Evolutionary conservation across 2,329 filamentous ascomycete genomes (phyloP).

Genomic region (Neobulgaria alba): DNA sequence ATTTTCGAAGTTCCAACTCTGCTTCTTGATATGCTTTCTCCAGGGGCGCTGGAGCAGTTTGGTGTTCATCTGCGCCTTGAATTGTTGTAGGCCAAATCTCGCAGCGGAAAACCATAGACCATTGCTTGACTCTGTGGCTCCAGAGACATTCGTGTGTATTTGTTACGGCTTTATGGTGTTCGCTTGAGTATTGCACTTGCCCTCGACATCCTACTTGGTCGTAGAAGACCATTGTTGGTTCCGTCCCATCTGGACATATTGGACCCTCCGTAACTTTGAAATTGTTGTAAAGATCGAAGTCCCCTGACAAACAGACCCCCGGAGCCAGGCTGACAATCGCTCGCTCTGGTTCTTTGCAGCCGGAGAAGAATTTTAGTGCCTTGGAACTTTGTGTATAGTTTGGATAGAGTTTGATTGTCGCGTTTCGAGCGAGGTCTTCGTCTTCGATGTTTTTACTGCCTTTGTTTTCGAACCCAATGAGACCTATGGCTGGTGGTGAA

Average conservation of each 20-base stretch:
- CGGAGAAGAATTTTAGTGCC: neutral
- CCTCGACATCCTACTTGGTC: constrained; percentile 2
- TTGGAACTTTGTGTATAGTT: neutral
- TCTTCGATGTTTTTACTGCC: neutral
- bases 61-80: constrained; percentile 6
- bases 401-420: constrained; percentile 8
- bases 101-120: constrained; percentile 13
- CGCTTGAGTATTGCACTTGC: neutral
- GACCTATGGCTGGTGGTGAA: neutral
- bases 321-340: constrained; percentile 6
- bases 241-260: constrained; percentile 7
- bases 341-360: constrained; percentile 3
- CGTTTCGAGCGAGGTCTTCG: constrained; percentile 1
- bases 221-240: constrained; percentile 8
- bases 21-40: too few species aligned
- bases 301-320: constrained; percentile 10
- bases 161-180: neutral
- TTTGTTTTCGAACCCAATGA: neutral
- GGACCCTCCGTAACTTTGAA: constrained; percentile 6
- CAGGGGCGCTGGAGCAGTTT: constrained; percentile 6
- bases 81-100: constrained; percentile 1
- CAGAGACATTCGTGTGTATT: constrained; percentile 4
- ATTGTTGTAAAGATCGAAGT: constrained; percentile 9
- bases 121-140: constrained; percentile 4
- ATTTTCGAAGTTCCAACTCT: too few species aligned